Evolutionary conservation across 2,329 filamentous ascomycete species (phyloP).

Genomic region (Pseudogymnoascus sp.): DNA sequence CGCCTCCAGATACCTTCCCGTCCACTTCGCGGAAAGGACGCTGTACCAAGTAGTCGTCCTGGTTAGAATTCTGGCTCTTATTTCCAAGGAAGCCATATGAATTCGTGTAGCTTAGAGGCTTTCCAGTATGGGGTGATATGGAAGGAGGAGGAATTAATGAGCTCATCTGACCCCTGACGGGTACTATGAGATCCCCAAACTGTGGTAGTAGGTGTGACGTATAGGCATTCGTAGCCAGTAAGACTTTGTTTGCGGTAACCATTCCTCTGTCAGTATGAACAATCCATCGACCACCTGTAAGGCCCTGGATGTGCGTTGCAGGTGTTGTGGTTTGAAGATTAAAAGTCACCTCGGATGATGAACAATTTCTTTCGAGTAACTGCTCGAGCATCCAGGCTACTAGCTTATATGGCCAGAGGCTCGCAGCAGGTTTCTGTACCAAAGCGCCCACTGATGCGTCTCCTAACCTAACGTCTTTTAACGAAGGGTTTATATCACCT

Average conservation of each 20-base stretch:
- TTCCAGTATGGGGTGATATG: constrained; percentile 22
- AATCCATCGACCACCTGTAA: constrained; percentile 40
- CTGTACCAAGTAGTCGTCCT: constrained; percentile 68
- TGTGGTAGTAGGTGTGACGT: constrained; percentile 65
- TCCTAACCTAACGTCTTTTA: constrained; percentile 44
- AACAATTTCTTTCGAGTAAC: constrained; percentile 14
- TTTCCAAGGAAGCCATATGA: constrained; percentile 52
- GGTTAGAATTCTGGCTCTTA: constrained; percentile 34
- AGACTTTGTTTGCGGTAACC: constrained; percentile 53
- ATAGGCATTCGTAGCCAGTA: constrained; percentile 79
- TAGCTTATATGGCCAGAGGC: constrained; percentile 78
- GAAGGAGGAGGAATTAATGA: constrained; percentile 50
- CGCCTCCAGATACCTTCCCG: constrained; percentile 32
- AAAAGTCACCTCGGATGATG: constrained; percentile 31
- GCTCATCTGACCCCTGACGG: constrained; percentile 66
- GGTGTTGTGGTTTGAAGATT: constrained; percentile 71
- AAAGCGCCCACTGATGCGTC: constrained; percentile 46
- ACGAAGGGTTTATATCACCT: constrained; percentile 25
- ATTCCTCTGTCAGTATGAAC: constrained; percentile 62
- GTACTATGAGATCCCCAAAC: constrained; percentile 65
- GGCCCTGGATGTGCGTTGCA: constrained; percentile 41
- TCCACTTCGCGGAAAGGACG: constrained; percentile 38
- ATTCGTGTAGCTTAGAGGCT: constrained; percentile 18
- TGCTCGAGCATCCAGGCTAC: constrained; percentile 61
- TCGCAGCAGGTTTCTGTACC: constrained; percentile 55